Evolutionary conservation across 129 eudicot species (phyloP).

Genomic region (Chrysanthemum seticuspe): DNA sequence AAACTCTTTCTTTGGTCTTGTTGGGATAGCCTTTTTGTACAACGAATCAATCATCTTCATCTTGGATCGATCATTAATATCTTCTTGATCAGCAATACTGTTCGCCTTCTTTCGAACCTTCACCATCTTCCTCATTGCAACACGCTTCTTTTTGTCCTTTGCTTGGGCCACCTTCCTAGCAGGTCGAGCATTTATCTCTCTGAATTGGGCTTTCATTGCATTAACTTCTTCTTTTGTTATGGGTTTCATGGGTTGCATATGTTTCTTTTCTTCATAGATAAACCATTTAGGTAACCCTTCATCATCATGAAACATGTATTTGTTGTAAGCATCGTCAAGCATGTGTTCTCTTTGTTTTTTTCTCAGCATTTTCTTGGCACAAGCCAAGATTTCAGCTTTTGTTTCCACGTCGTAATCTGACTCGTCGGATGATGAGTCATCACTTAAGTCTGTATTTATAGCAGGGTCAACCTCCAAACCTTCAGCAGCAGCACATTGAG

Average conservation of each 20-base stretch:
- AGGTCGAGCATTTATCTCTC: slow-evolving; percentile 84
- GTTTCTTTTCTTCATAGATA: too few relatives aligned
- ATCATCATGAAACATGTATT: too few relatives aligned
- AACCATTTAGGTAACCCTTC: too few relatives aligned
- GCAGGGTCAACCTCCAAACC: slow-evolving; percentile 85
- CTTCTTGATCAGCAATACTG: slow-evolving; percentile 70
- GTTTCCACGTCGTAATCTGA: too few relatives aligned
- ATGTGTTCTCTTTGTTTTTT: too few relatives aligned
- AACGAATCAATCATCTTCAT: slow-evolving; percentile 85
- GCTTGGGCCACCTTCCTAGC: slow-evolving; percentile 97
- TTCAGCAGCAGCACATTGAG: slow-evolving; percentile 29
- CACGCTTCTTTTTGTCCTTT: slow-evolving; percentile 91
- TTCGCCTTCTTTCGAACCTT: slow-evolving; percentile 95
- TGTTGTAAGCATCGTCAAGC: too few relatives aligned
- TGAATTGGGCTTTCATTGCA: slow-evolving; percentile 86
- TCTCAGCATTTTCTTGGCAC: too few relatives aligned
- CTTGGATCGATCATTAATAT: slow-evolving; percentile 75
- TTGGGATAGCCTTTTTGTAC: slow-evolving; percentile 72
- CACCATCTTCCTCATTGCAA: slow-evolving; percentile 62
- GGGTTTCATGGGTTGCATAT: too few relatives aligned
- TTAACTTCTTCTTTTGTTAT: slow-evolving; percentile 81
- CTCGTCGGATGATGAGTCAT: too few relatives aligned
- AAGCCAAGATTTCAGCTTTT: too few relatives aligned
- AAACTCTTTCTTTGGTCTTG: slow-evolving; percentile 65
- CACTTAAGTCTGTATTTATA: slow-evolving; percentile 62